These are phyloP conservation scores for Penicillium ucsense DNA, from an alignment of 495 filamentous ascomycete genomes.

Conservation along the genomic window DNA sequence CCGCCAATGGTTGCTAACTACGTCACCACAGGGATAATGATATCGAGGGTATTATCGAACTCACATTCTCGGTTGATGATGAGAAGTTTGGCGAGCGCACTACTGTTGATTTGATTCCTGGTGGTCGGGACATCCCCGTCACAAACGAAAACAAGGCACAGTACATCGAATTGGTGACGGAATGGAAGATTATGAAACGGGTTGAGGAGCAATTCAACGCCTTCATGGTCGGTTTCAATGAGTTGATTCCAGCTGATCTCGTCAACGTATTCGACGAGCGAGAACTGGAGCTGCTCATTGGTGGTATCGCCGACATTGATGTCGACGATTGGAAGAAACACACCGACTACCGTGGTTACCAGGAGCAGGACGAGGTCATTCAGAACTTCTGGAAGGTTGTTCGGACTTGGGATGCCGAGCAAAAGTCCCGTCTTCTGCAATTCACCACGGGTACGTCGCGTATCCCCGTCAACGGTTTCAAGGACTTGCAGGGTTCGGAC, in stretches of 20 bases:
- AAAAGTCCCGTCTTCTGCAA: conserved; percentile 91
- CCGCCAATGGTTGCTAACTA: no score
- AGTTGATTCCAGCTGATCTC: conserved; percentile 90
- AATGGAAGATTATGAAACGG: conserved; percentile 98
- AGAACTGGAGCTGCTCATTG: conserved; percentile 91
- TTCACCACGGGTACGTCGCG: conserved; percentile 96
- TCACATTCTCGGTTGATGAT: conserved; percentile 93
- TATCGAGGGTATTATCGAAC: conserved; percentile 82
- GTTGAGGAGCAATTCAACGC: conserved; percentile 97
- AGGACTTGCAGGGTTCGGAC: conserved; percentile 96
- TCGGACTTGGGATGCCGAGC: conserved; percentile 92
- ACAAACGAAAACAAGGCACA: conserved; percentile 95
- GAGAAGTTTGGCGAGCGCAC: conserved; percentile 91
- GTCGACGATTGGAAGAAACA: conserved; percentile 99
- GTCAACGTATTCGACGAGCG: conserved; percentile 99
- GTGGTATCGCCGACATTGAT: conserved; percentile 98
- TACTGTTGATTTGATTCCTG: conserved; percentile 85
- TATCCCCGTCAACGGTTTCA: conserved; percentile 99
- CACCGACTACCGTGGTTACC: conserved; percentile 99
- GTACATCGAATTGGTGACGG: conserved; percentile 94
- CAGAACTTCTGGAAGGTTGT: conserved; percentile 98
- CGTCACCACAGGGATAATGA: conserved; percentile 64
- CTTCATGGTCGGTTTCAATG: conserved; percentile 94
- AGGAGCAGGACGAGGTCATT: conserved; percentile 92
- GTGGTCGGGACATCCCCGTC: conserved; percentile 84